A percentile compares a stretch with the other conserved stretches of the same genome.
Evolutionary conservation across 164 flowering plant genomes (phyloP).

Genomic region (Liquidambar formosana): DNA sequence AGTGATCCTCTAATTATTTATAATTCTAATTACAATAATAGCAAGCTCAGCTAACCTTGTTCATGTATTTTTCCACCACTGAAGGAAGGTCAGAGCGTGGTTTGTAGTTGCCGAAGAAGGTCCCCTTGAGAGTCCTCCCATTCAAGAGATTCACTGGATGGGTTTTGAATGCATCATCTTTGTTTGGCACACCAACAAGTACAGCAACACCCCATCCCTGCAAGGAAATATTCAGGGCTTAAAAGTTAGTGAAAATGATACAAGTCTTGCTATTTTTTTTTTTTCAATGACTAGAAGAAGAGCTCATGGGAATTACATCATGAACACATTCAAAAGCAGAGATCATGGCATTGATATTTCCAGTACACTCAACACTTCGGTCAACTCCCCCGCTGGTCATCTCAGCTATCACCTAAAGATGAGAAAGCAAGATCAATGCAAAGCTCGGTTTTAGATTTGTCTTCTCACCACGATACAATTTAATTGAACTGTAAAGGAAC

Average conservation of each 20-base stretch:
- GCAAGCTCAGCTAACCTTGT: slow-evolving; percentile 39
- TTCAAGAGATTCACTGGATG: slow-evolving; percentile 61
- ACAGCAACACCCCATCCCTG: slow-evolving; percentile 84
- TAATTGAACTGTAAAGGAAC: not conserved
- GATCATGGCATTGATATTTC: slow-evolving; percentile 47
- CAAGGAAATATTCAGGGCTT: not conserved
- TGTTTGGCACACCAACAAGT: slow-evolving; percentile 64
- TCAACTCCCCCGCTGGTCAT: slow-evolving; percentile 66
- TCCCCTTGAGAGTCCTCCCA: slow-evolving; percentile 73
- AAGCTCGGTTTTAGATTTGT: no score
- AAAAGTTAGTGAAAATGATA: not conserved
- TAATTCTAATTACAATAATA: not conserved
- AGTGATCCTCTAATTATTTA: not conserved
- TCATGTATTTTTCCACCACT: slow-evolving; percentile 73
- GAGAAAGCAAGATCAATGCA: not conserved
- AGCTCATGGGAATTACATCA: slow-evolving; percentile 27
- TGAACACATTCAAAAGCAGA: slow-evolving; percentile 59
- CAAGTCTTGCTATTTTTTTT: no score
- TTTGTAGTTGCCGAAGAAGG: slow-evolving; percentile 75
- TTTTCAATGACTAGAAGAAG: not conserved
- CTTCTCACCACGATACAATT: no score
- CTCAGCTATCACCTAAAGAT: slow-evolving; percentile 46
- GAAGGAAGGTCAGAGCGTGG: slow-evolving; percentile 63
- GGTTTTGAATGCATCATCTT: slow-evolving; percentile 60
- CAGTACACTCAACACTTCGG: slow-evolving; percentile 56